Evolutionary conservation across 768 basidiomycete species (phyloP), one percentile per base, ranked within the genome.

Genomic region (Mrakia blollopis): DNA sequence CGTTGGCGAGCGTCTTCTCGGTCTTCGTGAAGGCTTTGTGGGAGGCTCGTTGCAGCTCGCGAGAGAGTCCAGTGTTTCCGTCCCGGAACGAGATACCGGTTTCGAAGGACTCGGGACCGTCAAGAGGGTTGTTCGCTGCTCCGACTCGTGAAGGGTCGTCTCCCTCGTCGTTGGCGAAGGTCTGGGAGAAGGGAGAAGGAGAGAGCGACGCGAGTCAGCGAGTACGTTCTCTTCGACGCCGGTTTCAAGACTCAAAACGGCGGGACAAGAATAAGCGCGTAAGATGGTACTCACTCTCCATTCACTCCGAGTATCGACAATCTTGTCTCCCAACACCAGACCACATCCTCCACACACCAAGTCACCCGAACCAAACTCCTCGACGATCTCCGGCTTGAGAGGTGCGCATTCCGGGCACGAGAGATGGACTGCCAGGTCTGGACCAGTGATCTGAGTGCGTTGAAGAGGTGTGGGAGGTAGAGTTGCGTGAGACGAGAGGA

Each of bases 71-170:
- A 3, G 93, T 91, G 71, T 94, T 92, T 78, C 95, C 95, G 82
- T 98, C 97, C 71, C 91, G 89, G 85, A 96, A 97, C 80, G 92
- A 92, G 83, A 98, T 98, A 75, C 93, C 88, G 47, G 97, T 98
- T 81, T 94, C 91, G 67, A 98, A 88, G 83, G 96, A 92, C 81
- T 97, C 95, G 81, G 93, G 91, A 54, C 94, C 94, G 83, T 98
- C 94, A 85, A 98, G 87, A 41, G 95, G 93, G 84, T 98, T 94
- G 28, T 91, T 89, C 62, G 94, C 94, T 74, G 93, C 94, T 85
- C 97, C 97, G 80, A 99, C 97, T 91, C 97, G 97, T 80, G 97
- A 98, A 79, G 97, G 97, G 83, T 99, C 97, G 83, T 98, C 96
- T 79, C 96, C 95, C 86, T 99, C 97, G 81, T 98, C 96, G 83